Conservation (phyloP, 1,284 basidiomycete species). For the Ustilago shanxiensis region DNA sequence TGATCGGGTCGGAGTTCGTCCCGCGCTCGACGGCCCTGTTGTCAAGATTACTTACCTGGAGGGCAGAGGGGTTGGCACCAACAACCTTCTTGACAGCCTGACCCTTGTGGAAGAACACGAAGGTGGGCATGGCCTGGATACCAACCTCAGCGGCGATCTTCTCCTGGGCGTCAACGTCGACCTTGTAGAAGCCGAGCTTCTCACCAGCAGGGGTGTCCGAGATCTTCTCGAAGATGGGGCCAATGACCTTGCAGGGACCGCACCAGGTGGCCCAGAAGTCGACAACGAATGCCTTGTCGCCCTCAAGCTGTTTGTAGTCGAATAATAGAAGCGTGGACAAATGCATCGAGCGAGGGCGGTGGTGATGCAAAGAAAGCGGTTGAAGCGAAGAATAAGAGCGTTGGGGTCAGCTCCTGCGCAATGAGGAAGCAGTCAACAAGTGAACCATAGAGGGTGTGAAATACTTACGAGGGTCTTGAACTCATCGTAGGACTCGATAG, state of each 20-base stretch:
- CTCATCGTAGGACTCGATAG: constrained; percentile 74
- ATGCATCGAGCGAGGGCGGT: too few species aligned
- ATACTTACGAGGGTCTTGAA: constrained; percentile 74
- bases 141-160: constrained; percentile 77
- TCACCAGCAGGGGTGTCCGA: constrained; percentile 68
- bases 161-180: constrained; percentile 72
- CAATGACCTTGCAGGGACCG: constrained; percentile 79
- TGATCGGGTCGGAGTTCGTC: background rate
- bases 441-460: background rate
- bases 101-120: constrained; percentile 80
- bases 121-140: constrained; percentile 85
- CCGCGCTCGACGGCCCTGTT: background rate
- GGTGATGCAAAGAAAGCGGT: too few species aligned
- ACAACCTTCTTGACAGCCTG: constrained; percentile 76
- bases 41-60: constrained; percentile 72
- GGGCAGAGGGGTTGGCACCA: constrained; percentile 76
- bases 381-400: too few species aligned
- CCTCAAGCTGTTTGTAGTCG: constrained; percentile 71
- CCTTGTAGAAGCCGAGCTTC: constrained; percentile 81
- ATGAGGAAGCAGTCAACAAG: background rate
- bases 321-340: background rate
- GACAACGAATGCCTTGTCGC: constrained; percentile 72
- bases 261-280: constrained; percentile 71
- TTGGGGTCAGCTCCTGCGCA: constrained; percentile 6
- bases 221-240: constrained; percentile 82